Evolutionary conservation across 2,329 filamentous ascomycete species (phyloP).

Genomic region (Microascus cirrosus): DNA sequence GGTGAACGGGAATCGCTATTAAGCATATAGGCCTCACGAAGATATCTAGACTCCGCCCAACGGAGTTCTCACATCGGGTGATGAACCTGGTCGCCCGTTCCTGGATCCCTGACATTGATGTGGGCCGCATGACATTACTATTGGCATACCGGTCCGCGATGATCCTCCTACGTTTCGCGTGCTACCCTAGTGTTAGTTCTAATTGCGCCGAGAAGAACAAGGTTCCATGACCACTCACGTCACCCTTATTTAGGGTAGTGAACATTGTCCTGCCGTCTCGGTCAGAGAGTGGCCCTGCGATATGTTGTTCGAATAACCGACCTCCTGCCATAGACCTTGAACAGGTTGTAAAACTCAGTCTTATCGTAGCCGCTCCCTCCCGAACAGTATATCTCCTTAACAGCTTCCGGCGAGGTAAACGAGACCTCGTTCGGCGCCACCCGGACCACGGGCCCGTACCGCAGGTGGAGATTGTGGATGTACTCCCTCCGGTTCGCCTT

Average conservation of each 20-base stretch:
- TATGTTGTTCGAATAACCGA: conserved; percentile 11
- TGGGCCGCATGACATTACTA: conserved; percentile 48
- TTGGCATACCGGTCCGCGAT: conserved; percentile 60
- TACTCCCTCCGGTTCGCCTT: conserved; percentile 40
- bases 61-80: conserved; percentile 34
- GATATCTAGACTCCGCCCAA: conserved; percentile 39
- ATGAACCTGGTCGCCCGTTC: conserved; percentile 45
- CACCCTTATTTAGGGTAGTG: conserved; percentile 41
- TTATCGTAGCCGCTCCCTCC: conserved; percentile 55
- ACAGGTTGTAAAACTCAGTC: conserved; percentile 52
- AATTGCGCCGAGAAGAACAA: neutral
- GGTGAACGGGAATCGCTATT: neutral
- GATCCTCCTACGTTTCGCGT: conserved; percentile 50
- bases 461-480: conserved; percentile 43
- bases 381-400: conserved; percentile 53
- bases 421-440: conserved; percentile 47
- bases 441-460: conserved; percentile 46
- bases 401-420: conserved; percentile 41
- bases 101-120: conserved; percentile 44
- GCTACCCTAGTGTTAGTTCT: conserved; percentile 24
- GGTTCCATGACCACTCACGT: conserved; percentile 23
- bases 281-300: neutral
- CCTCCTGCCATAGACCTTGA: conserved; percentile 45
- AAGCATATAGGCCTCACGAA: conserved; percentile 35
- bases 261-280: conserved; percentile 41